phyloP scores from a whole-genome alignment of 169 alveolate genomes.

The Theileria parva region DNA sequence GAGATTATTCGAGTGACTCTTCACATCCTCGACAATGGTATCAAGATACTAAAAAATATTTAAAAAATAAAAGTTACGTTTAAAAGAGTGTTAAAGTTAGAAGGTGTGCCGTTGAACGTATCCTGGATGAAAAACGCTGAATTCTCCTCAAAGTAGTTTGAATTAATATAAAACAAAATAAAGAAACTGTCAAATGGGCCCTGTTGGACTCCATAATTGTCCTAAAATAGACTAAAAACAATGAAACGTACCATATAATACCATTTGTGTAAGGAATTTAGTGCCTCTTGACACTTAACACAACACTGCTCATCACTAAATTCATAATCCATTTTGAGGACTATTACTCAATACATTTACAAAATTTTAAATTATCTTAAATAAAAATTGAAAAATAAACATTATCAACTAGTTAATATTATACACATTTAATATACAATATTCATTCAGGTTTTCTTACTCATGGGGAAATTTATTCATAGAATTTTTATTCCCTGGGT shows the following conservation, averaged over 20 bases:
- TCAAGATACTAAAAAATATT: conserved; percentile 37
- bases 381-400: conserved; percentile 11
- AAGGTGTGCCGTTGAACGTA: conserved; percentile 12
- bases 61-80: conserved; percentile 19
- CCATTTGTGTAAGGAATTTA: conserved; percentile 37
- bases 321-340: conserved; percentile 9
- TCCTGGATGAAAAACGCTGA: conserved; percentile 29
- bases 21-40: conserved; percentile 30
- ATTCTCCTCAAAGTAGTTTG: conserved; percentile 47
- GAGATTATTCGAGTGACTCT: conserved; percentile 11
- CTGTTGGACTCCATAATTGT: conserved; percentile 15
- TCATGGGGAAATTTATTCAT: conserved; percentile 6
- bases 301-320: conserved; percentile 43
- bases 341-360: neutral
- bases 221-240: conserved; percentile 18
- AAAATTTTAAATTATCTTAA: neutral
- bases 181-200: conserved; percentile 54
- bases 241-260: conserved; percentile 43
- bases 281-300: conserved; percentile 34
- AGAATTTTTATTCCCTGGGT: neutral
- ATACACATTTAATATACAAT: conserved; percentile 11
- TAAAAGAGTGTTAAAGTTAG: conserved; percentile 25
- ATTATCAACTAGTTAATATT: neutral
- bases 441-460: neutral
- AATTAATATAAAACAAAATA: conserved; percentile 37